A percentile compares a stretch with the other conserved stretches of the same genome.
Conservation (phyloP, 2,329 filamentous ascomycete species). For the Talaromyces sp. region DNA sequence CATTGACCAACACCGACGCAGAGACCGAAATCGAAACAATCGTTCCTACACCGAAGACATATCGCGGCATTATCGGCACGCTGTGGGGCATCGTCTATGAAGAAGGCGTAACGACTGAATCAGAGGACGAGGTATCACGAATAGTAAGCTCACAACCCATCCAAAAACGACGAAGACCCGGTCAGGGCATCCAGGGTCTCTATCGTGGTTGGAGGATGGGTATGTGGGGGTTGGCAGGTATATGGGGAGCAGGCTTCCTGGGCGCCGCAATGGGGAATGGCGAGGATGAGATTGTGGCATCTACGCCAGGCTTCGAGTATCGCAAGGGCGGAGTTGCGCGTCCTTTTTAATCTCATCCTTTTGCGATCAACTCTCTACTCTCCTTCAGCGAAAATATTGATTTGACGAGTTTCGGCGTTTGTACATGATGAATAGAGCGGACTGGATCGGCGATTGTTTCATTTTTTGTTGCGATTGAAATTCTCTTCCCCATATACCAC, state of each 20-base stretch:
- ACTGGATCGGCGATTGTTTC: slow-evolving; percentile 1
- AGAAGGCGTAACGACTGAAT: slow-evolving; percentile 61
- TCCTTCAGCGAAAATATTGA: neutral
- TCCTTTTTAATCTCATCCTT: neutral
- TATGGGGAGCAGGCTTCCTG: slow-evolving; percentile 53
- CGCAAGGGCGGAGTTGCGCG: slow-evolving; percentile 15
- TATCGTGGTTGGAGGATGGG: slow-evolving; percentile 60
- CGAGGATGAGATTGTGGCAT: slow-evolving; percentile 36
- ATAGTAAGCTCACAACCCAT: slow-evolving; percentile 34
- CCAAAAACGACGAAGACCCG: slow-evolving; percentile 46
- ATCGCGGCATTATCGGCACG: slow-evolving; percentile 83
- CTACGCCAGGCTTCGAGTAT: slow-evolving; percentile 24
- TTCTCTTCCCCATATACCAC: slow-evolving; percentile 1
- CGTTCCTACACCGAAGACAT: slow-evolving; percentile 71
- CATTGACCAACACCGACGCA: slow-evolving; percentile 1
- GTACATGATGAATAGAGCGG: slow-evolving; percentile 16
- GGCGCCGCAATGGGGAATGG: slow-evolving; percentile 38
- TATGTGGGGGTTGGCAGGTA: slow-evolving; percentile 55
- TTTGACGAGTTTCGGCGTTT: slow-evolving; percentile 16
- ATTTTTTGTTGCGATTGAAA: neutral
- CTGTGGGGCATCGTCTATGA: slow-evolving; percentile 84
- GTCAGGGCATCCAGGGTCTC: slow-evolving; percentile 56
- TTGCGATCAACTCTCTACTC: neutral
- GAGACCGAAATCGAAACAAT: slow-evolving; percentile 63
- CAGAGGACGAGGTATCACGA: slow-evolving; percentile 44